These are phyloP conservation scores for Pythium rishiriense DNA, from an alignment of 352 stramenopile species.

Conservation along the genomic window DNA sequence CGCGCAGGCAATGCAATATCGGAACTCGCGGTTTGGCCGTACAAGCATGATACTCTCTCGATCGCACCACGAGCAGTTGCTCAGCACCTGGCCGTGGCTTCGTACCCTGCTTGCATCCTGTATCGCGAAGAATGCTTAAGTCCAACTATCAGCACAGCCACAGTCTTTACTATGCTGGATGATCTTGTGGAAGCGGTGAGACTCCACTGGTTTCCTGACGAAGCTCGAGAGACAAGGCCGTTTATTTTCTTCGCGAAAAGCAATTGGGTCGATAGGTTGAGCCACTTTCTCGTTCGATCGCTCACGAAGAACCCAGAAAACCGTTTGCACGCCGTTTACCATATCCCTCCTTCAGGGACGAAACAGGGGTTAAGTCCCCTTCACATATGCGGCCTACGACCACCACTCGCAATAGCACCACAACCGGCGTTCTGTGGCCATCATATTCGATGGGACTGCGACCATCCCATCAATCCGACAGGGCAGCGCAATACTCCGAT, in stretches of 20 bases:
- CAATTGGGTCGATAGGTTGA: conserved; percentile 40
- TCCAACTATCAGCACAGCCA: conserved; percentile 24
- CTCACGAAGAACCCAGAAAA: neutral
- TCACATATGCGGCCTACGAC: neutral
- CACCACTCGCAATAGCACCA: neutral
- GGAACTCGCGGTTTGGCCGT: conserved; percentile 15
- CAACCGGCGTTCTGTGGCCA: neutral
- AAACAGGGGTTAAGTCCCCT: neutral
- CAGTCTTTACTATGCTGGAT: conserved; percentile 42
- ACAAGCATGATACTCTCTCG: conserved; percentile 27
- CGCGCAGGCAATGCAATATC: neutral
- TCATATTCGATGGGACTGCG: neutral
- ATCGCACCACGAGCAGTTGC: conserved; percentile 20
- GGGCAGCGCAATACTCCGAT: conserved; percentile 17
- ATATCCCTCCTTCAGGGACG: neutral
- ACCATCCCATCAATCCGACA: neutral
- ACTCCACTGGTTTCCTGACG: conserved; percentile 6
- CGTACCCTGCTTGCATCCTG: conserved; percentile 34
- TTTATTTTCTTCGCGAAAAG: conserved; percentile 24
- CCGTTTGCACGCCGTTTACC: conserved; percentile 7
- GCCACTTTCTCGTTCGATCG: conserved; percentile 26
- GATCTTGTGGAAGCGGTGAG: conserved; percentile 26
- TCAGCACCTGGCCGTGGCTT: conserved; percentile 11
- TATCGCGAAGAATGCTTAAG: conserved; percentile 20
- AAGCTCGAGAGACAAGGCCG: neutral